Evolutionary conservation across 331 rosid species (phyloP).

Genomic region (Saraca asoca): DNA sequence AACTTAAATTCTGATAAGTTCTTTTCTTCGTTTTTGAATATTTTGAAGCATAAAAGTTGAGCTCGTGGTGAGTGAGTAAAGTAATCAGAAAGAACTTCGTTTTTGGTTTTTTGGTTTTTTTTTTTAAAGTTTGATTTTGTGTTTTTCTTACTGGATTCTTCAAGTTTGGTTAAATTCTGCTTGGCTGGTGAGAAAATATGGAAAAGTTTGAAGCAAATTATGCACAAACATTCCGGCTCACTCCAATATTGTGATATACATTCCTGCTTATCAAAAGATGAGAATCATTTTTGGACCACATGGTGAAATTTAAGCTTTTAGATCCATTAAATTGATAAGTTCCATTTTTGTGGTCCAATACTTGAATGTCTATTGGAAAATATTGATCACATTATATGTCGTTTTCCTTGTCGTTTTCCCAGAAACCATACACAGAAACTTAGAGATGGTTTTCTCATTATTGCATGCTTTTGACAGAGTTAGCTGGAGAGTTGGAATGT

Average conservation of each 20-base stretch:
- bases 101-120: too few species aligned
- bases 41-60: not conserved
- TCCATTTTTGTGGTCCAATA: not conserved
- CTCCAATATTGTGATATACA: not conserved
- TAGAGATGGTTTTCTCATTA: not conserved
- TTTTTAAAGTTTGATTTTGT: not conserved
- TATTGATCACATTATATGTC: not conserved
- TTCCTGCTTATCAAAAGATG: constrained; percentile 11
- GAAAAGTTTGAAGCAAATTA: constrained; percentile 2
- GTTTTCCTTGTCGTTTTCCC: constrained; percentile 3
- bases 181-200: constrained; percentile 36
- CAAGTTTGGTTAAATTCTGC: constrained; percentile 7
- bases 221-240: not conserved
- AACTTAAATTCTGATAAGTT: not conserved
- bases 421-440: not conserved
- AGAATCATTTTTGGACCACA: not conserved
- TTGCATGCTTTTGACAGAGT: constrained; percentile 13
- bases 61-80: not conserved
- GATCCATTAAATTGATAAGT: not conserved
- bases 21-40: not conserved
- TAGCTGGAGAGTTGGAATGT: constrained; percentile 1
- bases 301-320: not conserved
- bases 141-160: too few species aligned
- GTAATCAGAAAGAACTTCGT: not conserved
- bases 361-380: not conserved